A percentile compares a stretch with the other conserved stretches of the same genome.
These are phyloP conservation scores for Pseudogymnoascus sp. DNA, from an alignment of 2,329 filamentous ascomycete species.

Conservation along the genomic window DNA sequence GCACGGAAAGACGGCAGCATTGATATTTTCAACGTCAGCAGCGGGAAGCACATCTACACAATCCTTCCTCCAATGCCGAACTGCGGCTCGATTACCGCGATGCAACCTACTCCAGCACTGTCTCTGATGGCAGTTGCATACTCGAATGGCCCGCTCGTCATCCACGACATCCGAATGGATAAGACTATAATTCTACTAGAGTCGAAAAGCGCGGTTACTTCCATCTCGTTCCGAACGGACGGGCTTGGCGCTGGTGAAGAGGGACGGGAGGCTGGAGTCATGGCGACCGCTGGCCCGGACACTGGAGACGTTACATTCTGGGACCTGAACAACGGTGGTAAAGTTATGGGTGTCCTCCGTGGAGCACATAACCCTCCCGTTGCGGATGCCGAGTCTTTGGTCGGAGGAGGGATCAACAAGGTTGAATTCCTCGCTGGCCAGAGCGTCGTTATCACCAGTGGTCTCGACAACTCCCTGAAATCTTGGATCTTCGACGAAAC, in stretches of 20 bases:
- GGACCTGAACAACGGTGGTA: slow-evolving; percentile 86
- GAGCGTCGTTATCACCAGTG: slow-evolving; percentile 81
- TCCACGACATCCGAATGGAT: slow-evolving; percentile 77
- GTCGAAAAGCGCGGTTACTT: slow-evolving; percentile 60
- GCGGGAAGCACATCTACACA: slow-evolving; percentile 83
- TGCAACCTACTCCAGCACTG: slow-evolving; percentile 76
- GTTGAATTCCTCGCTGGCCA: slow-evolving; percentile 86
- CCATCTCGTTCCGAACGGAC: slow-evolving; percentile 85
- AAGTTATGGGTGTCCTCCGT: slow-evolving; percentile 77
- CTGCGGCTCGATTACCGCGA: slow-evolving; percentile 74
- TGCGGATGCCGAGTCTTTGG: slow-evolving; percentile 37
- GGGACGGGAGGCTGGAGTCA: slow-evolving; percentile 76
- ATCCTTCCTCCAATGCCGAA: slow-evolving; percentile 67
- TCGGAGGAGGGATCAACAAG: slow-evolving; percentile 73
- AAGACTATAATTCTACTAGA: slow-evolving; percentile 62
- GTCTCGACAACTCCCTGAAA: slow-evolving; percentile 85
- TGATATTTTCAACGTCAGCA: slow-evolving; percentile 96
- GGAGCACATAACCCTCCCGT: slow-evolving; percentile 78
- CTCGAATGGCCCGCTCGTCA: slow-evolving; percentile 64
- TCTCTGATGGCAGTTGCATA: slow-evolving; percentile 86
- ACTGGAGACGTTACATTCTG: slow-evolving; percentile 91
- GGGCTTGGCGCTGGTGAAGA: slow-evolving; percentile 81
- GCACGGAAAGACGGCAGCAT: slow-evolving; percentile 81
- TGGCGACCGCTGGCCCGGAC: slow-evolving; percentile 76
- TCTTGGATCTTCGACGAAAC: slow-evolving; percentile 95